phyloP scores from a whole-genome alignment of 2,329 filamentous ascomycete species.

The Huntiella savannae region DNA sequence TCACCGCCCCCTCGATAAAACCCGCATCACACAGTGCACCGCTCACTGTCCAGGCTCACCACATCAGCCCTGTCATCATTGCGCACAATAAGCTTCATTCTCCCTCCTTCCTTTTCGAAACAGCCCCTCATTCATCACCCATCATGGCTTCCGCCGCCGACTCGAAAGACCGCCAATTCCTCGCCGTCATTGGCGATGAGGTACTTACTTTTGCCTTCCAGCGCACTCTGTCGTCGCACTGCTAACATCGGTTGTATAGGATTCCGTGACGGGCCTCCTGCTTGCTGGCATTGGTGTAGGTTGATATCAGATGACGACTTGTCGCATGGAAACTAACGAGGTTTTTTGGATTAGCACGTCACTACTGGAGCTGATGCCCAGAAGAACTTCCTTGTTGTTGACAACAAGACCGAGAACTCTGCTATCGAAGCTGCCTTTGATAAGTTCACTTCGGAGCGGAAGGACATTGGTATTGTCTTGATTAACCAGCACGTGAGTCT shows the following conservation, averaged over 20 bases:
- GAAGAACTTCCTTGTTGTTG: conserved; percentile 96
- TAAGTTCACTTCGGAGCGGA: conserved; percentile 69
- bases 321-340: neutral
- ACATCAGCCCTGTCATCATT: no score
- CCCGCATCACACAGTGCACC: no score
- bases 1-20: no score
- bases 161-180: conserved; percentile 77
- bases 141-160: conserved; percentile 34
- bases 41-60: no score
- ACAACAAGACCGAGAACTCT: conserved; percentile 74
- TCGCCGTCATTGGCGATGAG: conserved; percentile 96
- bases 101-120: neutral
- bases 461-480: conserved; percentile 89
- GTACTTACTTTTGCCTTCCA: conserved; percentile 23
- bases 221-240: neutral
- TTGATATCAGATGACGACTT: conserved; percentile 6
- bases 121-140: conserved; percentile 12
- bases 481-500: conserved; percentile 85
- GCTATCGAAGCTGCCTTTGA: conserved; percentile 84
- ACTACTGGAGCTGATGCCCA: conserved; percentile 72
- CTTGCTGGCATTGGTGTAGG: conserved; percentile 84
- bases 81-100: no score
- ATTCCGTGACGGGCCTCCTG: conserved; percentile 87
- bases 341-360: conserved; percentile 50
- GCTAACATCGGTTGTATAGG: conserved; percentile 32